Evolutionary conservation across 345 rosid genomes (phyloP), one percentile per base, ranked within the genome.

Genomic region (Hibiscus trionum): DNA sequence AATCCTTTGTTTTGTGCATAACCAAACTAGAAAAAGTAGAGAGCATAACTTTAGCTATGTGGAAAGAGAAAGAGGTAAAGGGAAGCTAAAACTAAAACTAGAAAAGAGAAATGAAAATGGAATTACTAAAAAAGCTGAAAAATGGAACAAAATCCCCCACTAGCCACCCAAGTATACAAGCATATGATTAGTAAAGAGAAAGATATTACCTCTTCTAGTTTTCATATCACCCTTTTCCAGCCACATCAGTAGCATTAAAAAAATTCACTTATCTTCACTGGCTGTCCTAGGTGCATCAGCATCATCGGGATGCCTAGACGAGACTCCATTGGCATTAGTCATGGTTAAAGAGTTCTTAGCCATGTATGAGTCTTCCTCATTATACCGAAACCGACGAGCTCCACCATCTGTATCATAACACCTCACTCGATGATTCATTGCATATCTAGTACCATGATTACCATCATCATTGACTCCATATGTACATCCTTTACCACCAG

Each of bases 401-500:
- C 39, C 76, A 33, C 61, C 76, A 31, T 66, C 79, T 12, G 72
- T 29, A 37, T 78, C 81, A 57, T 60, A 74, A 3, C 67, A 81
- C 64, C 79, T 77, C 37, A 53, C 69, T 26, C 80, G 68, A 49
- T 73, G 77, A 46, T 66, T 68, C 68, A 76, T 69, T 66, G 81
- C 84, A 16, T 68, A 81, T 69, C 81, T 72, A 73, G 77, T 75
- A 27, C 74, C 77, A 3, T 57, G 74, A 39, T 55, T 78, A 44
- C 79, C 82, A 12, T 82, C 84, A 49, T 74, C 85, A 60, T 47
- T 52, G n/a, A 69, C 70, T 14, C 72, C 80, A 46, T 78, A 80
- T 59, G 72, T 83, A 29, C 72, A 72, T 14, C 77, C 76, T 35
- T 78, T 73, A 52, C 74, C 70, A 47, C 64, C 69, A 52, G 63